Conservation (phyloP, 1,284 basidiomycete species). For the Moesziomyces parantarcticus region DNA sequence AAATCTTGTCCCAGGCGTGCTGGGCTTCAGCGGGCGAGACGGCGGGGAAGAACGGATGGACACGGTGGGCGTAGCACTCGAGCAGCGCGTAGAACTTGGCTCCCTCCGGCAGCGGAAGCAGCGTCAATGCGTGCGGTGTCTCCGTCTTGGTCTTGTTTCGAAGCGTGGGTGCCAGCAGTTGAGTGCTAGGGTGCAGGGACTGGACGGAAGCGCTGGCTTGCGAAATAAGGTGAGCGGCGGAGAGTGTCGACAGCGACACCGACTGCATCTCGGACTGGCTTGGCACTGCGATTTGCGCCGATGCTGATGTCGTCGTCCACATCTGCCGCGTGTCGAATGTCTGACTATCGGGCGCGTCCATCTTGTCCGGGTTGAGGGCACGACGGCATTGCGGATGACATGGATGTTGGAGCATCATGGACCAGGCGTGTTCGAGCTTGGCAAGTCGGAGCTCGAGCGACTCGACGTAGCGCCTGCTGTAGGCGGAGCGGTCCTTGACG, state of each 20-base stretch:
- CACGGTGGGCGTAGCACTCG: background rate
- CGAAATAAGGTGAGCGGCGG: too few species aligned
- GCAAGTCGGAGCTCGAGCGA: slow-evolving; percentile 39
- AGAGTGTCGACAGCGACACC: too few species aligned
- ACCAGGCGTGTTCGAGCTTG: slow-evolving; percentile 22
- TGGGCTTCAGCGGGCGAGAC: slow-evolving; percentile 1
- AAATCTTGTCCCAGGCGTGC: slow-evolving; percentile 1
- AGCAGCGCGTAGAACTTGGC: slow-evolving; percentile 7
- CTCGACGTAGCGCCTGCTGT: slow-evolving; percentile 52
- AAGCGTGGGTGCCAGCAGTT: too few species aligned
- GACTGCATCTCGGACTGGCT: too few species aligned
- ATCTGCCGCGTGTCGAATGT: too few species aligned
- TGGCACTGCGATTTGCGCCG: too few species aligned
- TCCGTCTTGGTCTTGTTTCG: background rate
- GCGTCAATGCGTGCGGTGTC: background rate
- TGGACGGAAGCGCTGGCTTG: too few species aligned
- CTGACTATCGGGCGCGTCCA: background rate
- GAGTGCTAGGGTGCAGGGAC: too few species aligned
- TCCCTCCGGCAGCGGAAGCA: background rate
- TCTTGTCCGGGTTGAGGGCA: background rate
- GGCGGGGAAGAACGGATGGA: slow-evolving; percentile 4
- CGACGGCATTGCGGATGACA: too few species aligned
- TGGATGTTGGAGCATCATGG: background rate
- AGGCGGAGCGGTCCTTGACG: slow-evolving; percentile 42
- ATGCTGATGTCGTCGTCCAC: too few species aligned